phyloP scores from a whole-genome alignment of 805 yeast genomes.

The Yarrowia yakushimensis region DNA sequence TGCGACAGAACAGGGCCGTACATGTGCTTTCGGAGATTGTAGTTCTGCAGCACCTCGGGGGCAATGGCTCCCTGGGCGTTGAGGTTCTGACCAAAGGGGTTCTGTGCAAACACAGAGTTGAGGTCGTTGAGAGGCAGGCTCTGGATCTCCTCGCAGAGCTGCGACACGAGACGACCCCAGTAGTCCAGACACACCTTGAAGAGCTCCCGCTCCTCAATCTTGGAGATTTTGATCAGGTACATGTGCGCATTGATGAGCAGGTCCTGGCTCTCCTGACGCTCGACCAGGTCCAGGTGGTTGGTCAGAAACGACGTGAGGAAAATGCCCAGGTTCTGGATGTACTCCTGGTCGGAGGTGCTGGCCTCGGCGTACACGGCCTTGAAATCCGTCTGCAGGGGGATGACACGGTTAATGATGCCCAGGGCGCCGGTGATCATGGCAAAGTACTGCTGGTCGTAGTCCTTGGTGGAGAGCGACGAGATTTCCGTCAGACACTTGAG shows the following conservation, averaged over 20 bases:
- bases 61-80: slow-evolving; percentile 64
- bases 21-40: slow-evolving; percentile 80
- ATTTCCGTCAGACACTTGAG: slow-evolving; percentile 93
- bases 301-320: slow-evolving; percentile 80
- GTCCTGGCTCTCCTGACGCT: slow-evolving; percentile 50
- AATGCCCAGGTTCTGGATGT: slow-evolving; percentile 92
- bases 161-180: slow-evolving; percentile 84
- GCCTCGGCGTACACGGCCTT: slow-evolving; percentile 70
- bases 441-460: slow-evolving; percentile 55
- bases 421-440: slow-evolving; percentile 68
- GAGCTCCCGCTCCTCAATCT: slow-evolving; percentile 91
- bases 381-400: slow-evolving; percentile 73
- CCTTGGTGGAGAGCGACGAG: slow-evolving; percentile 59
- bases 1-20: slow-evolving; percentile 76
- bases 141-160: slow-evolving; percentile 81
- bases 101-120: slow-evolving; percentile 52
- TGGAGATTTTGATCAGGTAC: slow-evolving; percentile 78
- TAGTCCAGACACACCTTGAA: slow-evolving; percentile 94
- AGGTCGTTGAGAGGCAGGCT: slow-evolving; percentile 67
- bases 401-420: slow-evolving; percentile 60
- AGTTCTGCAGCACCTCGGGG: slow-evolving; percentile 71
- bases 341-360: slow-evolving; percentile 81
- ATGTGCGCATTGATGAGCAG: slow-evolving; percentile 69
- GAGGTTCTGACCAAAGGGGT: slow-evolving; percentile 41
- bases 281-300: slow-evolving; percentile 62